These are phyloP conservation scores for Angophora floribunda DNA, from an alignment of 345 rosid species.

Conservation along the genomic window DNA sequence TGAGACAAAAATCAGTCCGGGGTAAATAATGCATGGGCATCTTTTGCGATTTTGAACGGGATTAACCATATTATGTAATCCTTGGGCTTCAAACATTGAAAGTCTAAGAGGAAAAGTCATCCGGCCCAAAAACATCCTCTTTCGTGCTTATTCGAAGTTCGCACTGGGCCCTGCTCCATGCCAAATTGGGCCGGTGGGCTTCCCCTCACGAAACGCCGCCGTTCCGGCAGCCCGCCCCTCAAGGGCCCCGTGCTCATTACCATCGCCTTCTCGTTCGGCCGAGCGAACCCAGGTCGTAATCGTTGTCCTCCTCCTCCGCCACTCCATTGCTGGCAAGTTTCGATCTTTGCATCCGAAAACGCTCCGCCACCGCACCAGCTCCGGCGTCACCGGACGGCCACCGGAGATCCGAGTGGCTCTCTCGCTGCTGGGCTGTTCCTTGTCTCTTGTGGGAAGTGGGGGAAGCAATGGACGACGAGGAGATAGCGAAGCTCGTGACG, in stretches of 20 bases:
- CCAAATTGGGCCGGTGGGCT: neutral
- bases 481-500: conserved; percentile 32
- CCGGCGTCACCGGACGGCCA: neutral
- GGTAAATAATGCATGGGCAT: neutral
- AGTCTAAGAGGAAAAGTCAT: neutral
- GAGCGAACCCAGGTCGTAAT: neutral
- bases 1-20: neutral
- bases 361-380: neutral
- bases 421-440: rapidly evolving
- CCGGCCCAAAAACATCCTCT: neutral
- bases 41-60: neutral
- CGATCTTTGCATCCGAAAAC: neutral
- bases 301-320: neutral
- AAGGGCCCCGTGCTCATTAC: neutral
- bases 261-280: neutral
- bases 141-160: neutral
- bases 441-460: neutral
- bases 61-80: neutral
- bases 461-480: neutral
- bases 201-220: neutral
- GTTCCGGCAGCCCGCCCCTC: neutral
- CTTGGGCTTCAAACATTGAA: neutral
- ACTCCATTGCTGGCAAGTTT: neutral
- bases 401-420: neutral
- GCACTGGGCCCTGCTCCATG: neutral